Evolutionary conservation across 164 flowering plant genomes (phyloP).

Genomic region (Magnolia officinalis): DNA sequence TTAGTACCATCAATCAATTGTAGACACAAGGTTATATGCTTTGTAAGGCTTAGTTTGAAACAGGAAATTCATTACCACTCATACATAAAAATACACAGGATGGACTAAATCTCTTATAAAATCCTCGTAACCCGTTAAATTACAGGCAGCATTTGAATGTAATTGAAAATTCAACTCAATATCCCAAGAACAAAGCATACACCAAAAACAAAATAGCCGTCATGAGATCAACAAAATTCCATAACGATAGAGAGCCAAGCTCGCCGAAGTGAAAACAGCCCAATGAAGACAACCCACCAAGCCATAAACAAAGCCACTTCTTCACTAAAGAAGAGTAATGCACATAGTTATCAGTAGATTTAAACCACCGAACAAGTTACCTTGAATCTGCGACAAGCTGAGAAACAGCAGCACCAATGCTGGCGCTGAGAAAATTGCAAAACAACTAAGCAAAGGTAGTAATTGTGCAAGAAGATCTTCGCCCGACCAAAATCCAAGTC

Average conservation of each 20-base stretch:
- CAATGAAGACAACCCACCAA: slow-evolving; percentile 89
- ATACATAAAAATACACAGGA: background rate
- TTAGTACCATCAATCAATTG: background rate
- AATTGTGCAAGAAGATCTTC: slow-evolving; percentile 89
- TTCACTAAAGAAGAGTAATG: slow-evolving; percentile 50
- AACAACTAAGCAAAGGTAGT: slow-evolving; percentile 65
- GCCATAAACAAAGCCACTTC: slow-evolving; percentile 66
- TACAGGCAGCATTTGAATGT: background rate
- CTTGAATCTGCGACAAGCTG: slow-evolving; percentile 62
- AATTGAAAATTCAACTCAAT: background rate
- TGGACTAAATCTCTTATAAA: background rate
- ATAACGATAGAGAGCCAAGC: slow-evolving; percentile 54
- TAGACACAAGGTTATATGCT: background rate
- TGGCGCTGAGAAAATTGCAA: slow-evolving; percentile 74
- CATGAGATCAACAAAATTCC: slow-evolving; percentile 68
- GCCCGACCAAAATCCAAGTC: slow-evolving; percentile 94
- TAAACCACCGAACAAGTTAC: slow-evolving; percentile 28
- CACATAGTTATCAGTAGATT: slow-evolving; percentile 29
- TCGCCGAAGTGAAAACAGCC: slow-evolving; percentile 51
- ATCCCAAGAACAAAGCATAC: background rate
- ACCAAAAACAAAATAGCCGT: slow-evolving; percentile 8
- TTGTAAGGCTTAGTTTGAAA: background rate
- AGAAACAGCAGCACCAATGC: slow-evolving; percentile 61
- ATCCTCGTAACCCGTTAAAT: background rate
- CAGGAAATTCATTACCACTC: background rate